Evolutionary conservation across 140 eudicot genomes (phyloP).

Genomic region (Oenanthe javanica): DNA sequence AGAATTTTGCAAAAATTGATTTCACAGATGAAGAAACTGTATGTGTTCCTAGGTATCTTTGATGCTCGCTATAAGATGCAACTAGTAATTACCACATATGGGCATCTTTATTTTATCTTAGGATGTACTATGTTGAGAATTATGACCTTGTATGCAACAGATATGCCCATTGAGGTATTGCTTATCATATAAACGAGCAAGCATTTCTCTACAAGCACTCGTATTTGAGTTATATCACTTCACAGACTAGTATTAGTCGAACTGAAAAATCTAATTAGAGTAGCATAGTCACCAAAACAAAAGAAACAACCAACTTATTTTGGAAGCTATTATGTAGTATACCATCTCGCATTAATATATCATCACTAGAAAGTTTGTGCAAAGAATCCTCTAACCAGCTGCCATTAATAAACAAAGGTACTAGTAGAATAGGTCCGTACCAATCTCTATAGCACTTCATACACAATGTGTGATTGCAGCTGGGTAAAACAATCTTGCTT

Average conservation of each 20-base stretch:
- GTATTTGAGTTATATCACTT: neutral
- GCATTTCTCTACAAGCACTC: neutral
- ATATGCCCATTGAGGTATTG: neutral
- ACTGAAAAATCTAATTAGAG: too few species aligned
- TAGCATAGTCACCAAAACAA: too few species aligned
- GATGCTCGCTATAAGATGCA: neutral
- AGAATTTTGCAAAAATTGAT: too few species aligned
- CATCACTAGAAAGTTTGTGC: neutral
- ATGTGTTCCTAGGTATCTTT: neutral
- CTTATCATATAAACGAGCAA: neutral
- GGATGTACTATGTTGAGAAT: neutral
- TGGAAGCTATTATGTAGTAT: neutral
- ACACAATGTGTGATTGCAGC: conserved; percentile 74
- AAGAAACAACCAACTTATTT: neutral
- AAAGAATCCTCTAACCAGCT: neutral
- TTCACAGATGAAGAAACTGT: neutral
- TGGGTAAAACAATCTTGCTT: conserved; percentile 69
- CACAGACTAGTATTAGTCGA: neutral
- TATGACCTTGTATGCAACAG: neutral
- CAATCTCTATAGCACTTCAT: conserved; percentile 49
- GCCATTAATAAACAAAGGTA: neutral
- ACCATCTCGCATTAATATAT: neutral
- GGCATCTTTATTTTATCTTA: neutral
- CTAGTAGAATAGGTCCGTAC: neutral
- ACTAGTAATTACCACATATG: neutral